Evolutionary conservation across 306 rosid species (phyloP), one percentile per base, ranked within the genome.

Genomic region (Lupinus albus): DNA sequence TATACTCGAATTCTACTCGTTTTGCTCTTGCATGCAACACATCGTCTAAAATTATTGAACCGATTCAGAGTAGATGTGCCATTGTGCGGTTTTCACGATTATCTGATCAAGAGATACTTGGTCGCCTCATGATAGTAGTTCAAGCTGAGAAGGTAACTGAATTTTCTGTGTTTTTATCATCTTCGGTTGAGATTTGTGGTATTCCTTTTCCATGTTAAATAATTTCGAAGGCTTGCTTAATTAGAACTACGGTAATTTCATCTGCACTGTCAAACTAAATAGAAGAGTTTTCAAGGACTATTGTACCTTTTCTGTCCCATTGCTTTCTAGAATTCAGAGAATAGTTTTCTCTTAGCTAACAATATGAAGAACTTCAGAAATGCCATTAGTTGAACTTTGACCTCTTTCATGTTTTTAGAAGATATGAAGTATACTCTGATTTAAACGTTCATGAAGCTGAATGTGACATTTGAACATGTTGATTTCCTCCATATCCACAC

Each of bases 41-140:
- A 1, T 93, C 98, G 2, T 74, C 95, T 11, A 92, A 92, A 82
- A 83, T 92, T 54, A 92, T 92, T 73, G 98, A 92, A 79, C 98
- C 98, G 4, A 92, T 92, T 75, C 98, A 93, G 84, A 93, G 97
- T 82, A 84, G 98, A 80, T 93, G 98, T 79, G 98, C 97, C 32
- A 83, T 93, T 75, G 98, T 93, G 64, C 80, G 98, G 49, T 93
- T 86, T 76, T 88, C 88, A 15, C 81, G 97, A 53, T 79, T 93
- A 64, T 81, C 96, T 39, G 98, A 93, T 79, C 87, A 84, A 82
- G 94, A 93, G 84, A 89, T 93, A 76, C 89, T 89, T 38, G 85
- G 88, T 48, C 97, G 96, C 17, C 84, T 93, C 36, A 86, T 89
- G 97, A 72, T 89, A 38, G 98, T 93, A 11, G 85, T 93, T 58